These are phyloP conservation scores for Laetiporus sulphureus DNA, from an alignment of 1,284 basidiomycete species.

Conservation along the genomic window DNA sequence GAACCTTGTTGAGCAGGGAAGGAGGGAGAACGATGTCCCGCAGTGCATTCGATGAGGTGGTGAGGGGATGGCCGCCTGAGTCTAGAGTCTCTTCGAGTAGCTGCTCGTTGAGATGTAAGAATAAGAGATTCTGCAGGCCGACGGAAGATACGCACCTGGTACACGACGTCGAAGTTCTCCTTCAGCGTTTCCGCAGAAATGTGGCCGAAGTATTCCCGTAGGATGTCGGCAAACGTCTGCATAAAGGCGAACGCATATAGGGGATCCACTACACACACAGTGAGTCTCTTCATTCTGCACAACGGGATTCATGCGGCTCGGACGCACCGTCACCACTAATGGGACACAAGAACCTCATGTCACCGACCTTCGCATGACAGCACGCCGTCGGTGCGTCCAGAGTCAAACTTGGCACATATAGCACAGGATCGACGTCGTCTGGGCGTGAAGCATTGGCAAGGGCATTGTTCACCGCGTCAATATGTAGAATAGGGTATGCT, in stretches of 20 bases:
- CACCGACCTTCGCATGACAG: conserved; percentile 75
- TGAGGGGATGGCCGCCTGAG: conserved; percentile 85
- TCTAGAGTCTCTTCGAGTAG: conserved; percentile 94
- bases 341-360: conserved; percentile 75
- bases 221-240: conserved; percentile 76
- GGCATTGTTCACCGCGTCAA: conserved; percentile 79
- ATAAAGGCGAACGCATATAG: conserved; percentile 87
- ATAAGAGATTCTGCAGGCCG: not conserved
- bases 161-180: conserved; percentile 95
- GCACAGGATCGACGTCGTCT: conserved; percentile 61
- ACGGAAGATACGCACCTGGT: conserved; percentile 73
- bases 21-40: conserved; percentile 91
- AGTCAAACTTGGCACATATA: conserved; percentile 51
- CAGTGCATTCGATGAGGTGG: conserved; percentile 88
- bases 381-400: conserved; percentile 57
- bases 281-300: no score
- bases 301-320: not conserved
- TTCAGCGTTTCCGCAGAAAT: conserved; percentile 69
- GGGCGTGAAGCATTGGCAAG: conserved; percentile 47
- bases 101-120: conserved; percentile 42
- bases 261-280: conserved; percentile 71
- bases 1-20: conserved; percentile 72
- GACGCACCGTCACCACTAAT: conserved; percentile 72
- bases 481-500: conserved; percentile 79
- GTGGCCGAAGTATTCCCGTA: conserved; percentile 83